phyloP scores from a whole-genome alignment of 164 flowering plant species.

The Vitis labrusca region DNA sequence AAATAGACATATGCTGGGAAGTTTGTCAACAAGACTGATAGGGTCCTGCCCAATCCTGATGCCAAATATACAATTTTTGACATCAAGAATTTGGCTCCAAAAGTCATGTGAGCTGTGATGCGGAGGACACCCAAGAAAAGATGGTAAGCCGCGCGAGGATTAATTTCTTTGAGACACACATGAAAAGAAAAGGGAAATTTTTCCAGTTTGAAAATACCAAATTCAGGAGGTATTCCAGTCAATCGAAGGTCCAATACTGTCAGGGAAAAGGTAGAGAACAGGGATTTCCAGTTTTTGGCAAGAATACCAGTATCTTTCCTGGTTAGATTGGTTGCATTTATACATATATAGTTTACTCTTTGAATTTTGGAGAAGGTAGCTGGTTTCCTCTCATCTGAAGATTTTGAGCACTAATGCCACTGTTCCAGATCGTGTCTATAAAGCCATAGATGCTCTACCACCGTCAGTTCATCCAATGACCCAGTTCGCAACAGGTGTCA shows the following conservation, averaged over 20 bases:
- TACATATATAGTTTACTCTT: slow-evolving; percentile 11
- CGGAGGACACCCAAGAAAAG: too few species aligned
- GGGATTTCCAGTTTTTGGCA: slow-evolving; percentile 21
- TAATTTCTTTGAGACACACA: too few species aligned
- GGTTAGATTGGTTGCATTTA: slow-evolving; percentile 30
- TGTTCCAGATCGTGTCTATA: too few species aligned
- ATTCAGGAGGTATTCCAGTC: slow-evolving; percentile 34
- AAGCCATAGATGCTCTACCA: too few species aligned
- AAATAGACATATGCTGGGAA: slow-evolving; percentile 68
- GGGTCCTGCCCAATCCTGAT: slow-evolving; percentile 50
- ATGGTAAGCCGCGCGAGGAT: too few species aligned
- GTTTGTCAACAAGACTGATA: slow-evolving; percentile 62
- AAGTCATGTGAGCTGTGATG: slow-evolving; percentile 16
- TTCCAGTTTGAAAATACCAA: slow-evolving; percentile 14
- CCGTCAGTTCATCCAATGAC: too few species aligned
- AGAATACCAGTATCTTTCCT: slow-evolving; percentile 27
- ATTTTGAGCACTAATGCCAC: too few species aligned
- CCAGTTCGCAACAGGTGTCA: too few species aligned
- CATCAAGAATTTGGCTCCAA: slow-evolving; percentile 72
- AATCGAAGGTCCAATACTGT: slow-evolving; percentile 19
- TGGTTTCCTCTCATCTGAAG: too few species aligned
- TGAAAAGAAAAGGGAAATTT: slow-evolving; percentile 7
- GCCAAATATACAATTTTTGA: slow-evolving; percentile 71
- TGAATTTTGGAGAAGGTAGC: slow-evolving; percentile 33
- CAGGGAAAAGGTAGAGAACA: slow-evolving; percentile 27